These are phyloP conservation scores for Neonectria ditissima DNA, from an alignment of 2,329 filamentous ascomycete species.

Conservation along the genomic window DNA sequence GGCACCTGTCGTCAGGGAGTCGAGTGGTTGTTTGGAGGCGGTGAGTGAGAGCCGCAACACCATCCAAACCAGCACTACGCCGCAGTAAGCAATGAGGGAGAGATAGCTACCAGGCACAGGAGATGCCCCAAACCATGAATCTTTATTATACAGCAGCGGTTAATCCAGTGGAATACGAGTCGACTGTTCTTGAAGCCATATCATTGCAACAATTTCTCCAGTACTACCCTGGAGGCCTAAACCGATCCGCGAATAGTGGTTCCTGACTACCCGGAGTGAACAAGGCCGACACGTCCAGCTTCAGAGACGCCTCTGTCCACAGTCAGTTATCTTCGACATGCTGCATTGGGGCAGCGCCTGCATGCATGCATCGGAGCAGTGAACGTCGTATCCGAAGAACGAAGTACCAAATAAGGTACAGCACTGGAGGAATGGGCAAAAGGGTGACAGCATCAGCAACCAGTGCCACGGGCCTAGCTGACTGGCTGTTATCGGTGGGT, in stretches of 20 bases:
- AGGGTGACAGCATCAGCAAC: slow-evolving; percentile 6
- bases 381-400: slow-evolving; percentile 9
- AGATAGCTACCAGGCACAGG: neutral
- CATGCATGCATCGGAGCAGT: slow-evolving; percentile 2
- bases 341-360: neutral
- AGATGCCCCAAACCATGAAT: neutral
- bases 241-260: neutral
- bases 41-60: neutral
- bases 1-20: neutral
- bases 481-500: slow-evolving; percentile 8
- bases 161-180: neutral
- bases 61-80: neutral
- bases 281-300: neutral
- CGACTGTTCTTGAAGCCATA: neutral
- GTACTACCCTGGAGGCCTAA: neutral
- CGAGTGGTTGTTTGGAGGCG: neutral
- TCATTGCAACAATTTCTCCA: neutral
- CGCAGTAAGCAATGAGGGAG: neutral
- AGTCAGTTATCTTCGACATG: neutral
- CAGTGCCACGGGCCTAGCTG: slow-evolving; percentile 21
- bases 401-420: neutral
- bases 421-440: neutral
- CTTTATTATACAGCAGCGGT: neutral
- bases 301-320: neutral
- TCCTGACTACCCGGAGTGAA: neutral